Conservation (phyloP, 1,139 yeast genomes). For the Scheffersomyces segobiensis region DNA sequence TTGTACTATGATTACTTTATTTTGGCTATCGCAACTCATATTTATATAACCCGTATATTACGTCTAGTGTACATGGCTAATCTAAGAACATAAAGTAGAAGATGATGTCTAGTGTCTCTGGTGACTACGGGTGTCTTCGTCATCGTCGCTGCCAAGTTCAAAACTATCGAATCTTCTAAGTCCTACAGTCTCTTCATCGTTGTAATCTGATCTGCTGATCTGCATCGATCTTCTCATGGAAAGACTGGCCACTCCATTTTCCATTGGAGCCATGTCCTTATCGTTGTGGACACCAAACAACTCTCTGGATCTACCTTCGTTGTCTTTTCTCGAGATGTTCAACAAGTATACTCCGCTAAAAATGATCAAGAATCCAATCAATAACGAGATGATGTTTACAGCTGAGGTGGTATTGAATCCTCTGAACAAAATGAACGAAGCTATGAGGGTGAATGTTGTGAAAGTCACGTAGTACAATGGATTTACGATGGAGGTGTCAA, state of each 20-base stretch:
- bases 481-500: conserved; percentile 89
- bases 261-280: conserved; percentile 67
- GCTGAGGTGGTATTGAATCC: conserved; percentile 86
- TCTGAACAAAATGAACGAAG: conserved; percentile 82
- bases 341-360: conserved; percentile 85
- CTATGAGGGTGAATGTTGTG: conserved; percentile 83
- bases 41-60: background rate
- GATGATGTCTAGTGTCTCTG: background rate
- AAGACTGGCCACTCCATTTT: conserved; percentile 79
- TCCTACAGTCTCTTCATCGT: conserved; percentile 55
- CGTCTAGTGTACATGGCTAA: background rate
- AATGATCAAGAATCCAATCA: conserved; percentile 84
- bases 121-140: conserved; percentile 12
- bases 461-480: conserved; percentile 90
- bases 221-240: conserved; percentile 67
- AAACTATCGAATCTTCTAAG: conserved; percentile 64
- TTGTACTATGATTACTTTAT: no score
- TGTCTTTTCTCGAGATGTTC: conserved; percentile 73
- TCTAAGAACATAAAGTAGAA: background rate
- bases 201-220: conserved; percentile 49
- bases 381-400: conserved; percentile 78
- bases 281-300: conserved; percentile 61
- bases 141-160: conserved; percentile 52
- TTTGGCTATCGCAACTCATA: no score
- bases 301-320: conserved; percentile 56